phyloP scores from a whole-genome alignment of 164 flowering plant genomes.

The Houttuynia cordata region DNA sequence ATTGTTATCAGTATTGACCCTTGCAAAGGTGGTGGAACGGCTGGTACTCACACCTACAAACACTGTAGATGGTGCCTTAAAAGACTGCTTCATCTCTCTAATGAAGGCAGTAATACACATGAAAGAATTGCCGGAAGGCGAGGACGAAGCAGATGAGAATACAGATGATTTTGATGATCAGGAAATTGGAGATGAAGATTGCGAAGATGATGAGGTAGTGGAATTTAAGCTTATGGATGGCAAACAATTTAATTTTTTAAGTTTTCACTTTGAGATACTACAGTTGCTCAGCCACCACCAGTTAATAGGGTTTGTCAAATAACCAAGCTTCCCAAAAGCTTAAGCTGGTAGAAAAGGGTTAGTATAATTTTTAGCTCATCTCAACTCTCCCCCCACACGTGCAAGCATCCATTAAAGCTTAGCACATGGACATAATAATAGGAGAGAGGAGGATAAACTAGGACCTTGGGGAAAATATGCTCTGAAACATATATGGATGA shows the following conservation, averaged over 20 bases:
- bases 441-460: too few species aligned
- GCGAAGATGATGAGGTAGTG: constrained; percentile 8
- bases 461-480: too few species aligned
- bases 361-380: too few species aligned
- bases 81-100: constrained; percentile 39
- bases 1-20: constrained; percentile 34
- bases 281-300: too few species aligned
- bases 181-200: constrained; percentile 4
- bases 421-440: too few species aligned
- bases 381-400: too few species aligned
- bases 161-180: constrained; percentile 12
- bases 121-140: constrained; percentile 39
- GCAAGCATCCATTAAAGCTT: too few species aligned
- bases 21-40: constrained; percentile 43
- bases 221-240: neutral
- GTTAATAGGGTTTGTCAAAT: too few species aligned
- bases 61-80: constrained; percentile 13
- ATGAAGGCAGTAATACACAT: constrained; percentile 39
- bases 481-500: too few species aligned
- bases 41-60: constrained; percentile 19
- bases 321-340: too few species aligned
- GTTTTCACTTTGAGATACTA: neutral
- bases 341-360: too few species aligned
- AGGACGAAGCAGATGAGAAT: constrained; percentile 19
- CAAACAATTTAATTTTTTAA: neutral